Evolutionary conservation across 2,329 filamentous ascomycete species (phyloP).

Genomic region (Cucurbitaria berberidis): DNA sequence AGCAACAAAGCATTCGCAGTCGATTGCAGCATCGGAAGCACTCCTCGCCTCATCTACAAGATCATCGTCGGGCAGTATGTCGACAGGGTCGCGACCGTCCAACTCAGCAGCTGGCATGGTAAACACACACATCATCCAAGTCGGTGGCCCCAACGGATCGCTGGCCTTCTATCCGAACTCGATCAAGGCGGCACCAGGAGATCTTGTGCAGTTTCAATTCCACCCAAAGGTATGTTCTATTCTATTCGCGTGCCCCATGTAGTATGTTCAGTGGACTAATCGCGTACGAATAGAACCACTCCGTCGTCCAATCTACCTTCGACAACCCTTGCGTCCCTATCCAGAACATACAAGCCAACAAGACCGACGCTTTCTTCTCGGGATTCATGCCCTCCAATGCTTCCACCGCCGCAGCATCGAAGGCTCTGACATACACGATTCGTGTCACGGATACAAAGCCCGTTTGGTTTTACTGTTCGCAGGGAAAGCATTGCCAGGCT

Average conservation of each 20-base stretch:
- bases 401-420: conserved; percentile 23
- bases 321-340: conserved; percentile 72
- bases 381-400: conserved; percentile 68
- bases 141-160: conserved; percentile 60
- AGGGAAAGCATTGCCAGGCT: conserved; percentile 73
- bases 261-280: conserved; percentile 15
- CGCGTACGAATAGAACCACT: conserved; percentile 67
- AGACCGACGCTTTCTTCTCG: conserved; percentile 64
- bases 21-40: conserved; percentile 28
- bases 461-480: conserved; percentile 80
- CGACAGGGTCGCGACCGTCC: conserved; percentile 14
- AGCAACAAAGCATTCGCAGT: conserved; percentile 28
- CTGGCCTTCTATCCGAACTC: conserved; percentile 71
- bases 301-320: conserved; percentile 78
- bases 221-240: conserved; percentile 49
- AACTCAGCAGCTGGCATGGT: conserved; percentile 22
- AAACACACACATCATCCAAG: conserved; percentile 66
- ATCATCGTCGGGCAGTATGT: conserved; percentile 12
- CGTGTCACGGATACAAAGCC: conserved; percentile 72
- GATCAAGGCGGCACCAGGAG: conserved; percentile 67
- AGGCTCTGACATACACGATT: conserved; percentile 73
- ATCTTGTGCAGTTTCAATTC: conserved; percentile 62
- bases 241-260: background rate
- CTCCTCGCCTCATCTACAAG: conserved; percentile 10
- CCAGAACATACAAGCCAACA: conserved; percentile 50